Percentiles rank a stretch among this genome's conserved stretches.
Evolutionary conservation across 2,329 filamentous ascomycete species (phyloP).

Genomic region (Colletotrichum paranaense): DNA sequence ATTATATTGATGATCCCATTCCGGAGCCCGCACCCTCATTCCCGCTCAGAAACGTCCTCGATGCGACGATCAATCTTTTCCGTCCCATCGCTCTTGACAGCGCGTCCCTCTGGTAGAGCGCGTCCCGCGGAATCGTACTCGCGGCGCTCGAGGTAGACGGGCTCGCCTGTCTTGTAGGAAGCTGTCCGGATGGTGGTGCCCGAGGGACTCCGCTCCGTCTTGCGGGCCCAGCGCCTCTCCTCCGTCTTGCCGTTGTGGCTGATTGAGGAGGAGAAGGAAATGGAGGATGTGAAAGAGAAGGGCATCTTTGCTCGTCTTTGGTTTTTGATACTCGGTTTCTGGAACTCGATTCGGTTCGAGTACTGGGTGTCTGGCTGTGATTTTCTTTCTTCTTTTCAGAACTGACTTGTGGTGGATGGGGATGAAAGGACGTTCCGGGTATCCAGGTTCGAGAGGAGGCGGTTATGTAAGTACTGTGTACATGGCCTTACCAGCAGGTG

Average conservation of each 20-base stretch:
- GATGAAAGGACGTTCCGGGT: neutral
- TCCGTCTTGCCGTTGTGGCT: constrained; percentile 23
- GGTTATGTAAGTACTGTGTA: no score
- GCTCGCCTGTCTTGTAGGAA: constrained; percentile 9
- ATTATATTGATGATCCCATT: neutral
- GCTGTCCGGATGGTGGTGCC: constrained; percentile 20
- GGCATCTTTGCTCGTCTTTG: neutral
- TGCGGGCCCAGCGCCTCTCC: constrained; percentile 17
- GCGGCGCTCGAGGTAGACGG: constrained; percentile 11
- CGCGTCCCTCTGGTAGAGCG: constrained; percentile 16
- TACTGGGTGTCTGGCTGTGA: neutral
- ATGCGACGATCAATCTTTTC: constrained; percentile 5
- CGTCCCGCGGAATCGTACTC: constrained; percentile 19
- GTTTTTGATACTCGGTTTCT: neutral
- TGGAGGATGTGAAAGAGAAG: constrained; percentile 17
- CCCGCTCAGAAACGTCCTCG: constrained; percentile 21
- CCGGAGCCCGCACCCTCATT: neutral
- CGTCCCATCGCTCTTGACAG: neutral
- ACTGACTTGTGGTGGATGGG: neutral
- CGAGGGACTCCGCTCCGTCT: neutral
- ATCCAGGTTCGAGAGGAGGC: no score
- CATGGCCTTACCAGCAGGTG: no score
- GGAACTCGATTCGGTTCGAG: neutral
- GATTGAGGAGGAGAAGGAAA: constrained; percentile 25
- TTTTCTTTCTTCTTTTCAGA: neutral